Evolutionary conservation across 371 early-diverging fungal genomes (phyloP), one percentile per base, ranked within the genome.

Genomic region (Apophysomyces ossiformis): DNA sequence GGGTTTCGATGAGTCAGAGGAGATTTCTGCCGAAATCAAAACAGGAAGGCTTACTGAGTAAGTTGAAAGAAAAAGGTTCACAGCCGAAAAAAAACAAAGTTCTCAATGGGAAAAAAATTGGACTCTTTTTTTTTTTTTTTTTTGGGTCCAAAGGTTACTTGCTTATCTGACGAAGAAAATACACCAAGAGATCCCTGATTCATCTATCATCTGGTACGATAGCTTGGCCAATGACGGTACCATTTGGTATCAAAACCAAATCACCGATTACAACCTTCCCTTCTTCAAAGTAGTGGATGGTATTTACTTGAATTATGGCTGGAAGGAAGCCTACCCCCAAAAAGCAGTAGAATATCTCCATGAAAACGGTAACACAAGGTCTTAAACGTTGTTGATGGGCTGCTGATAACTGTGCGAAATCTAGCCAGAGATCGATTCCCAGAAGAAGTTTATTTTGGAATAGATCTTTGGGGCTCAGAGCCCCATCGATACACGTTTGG

Each of bases 241-340:
- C n/a, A 61, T 89, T 11, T 36, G 72, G 4, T 89, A 87, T 86
- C 89, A 89, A 65, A 84, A 90, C 65, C 74, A 76, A n/a, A 60
- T 90, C 38, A 84, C 67, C 15, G 46, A 21, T 0, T 60, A 68
- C 58, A 90, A 90, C 64, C 65, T 71, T 21, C 60, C 66, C 0
- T 87, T 87, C 47, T 86, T 87, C 60, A 66, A 79, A 18, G 81
- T 69, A 37, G 16, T 76, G 6, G 89, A 89, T 74, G 85, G 84
- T 9, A 83, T 89, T 5, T 89, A 88, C 60, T 66, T 82, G 1
- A 90, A 90, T 63, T 89, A 90, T 66, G 81, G 82, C 13, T 89
- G 91, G 91, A 70, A 64, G 56, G 64, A 66, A 0, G 63, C 64
- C 9, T 66, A 67, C 47, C 85, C 87, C 1, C 62, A 58, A n/a